Base-by-base conservation (phyloP, 1,284 basidiomycete species). In the Apiotrichum sp. region DNA sequence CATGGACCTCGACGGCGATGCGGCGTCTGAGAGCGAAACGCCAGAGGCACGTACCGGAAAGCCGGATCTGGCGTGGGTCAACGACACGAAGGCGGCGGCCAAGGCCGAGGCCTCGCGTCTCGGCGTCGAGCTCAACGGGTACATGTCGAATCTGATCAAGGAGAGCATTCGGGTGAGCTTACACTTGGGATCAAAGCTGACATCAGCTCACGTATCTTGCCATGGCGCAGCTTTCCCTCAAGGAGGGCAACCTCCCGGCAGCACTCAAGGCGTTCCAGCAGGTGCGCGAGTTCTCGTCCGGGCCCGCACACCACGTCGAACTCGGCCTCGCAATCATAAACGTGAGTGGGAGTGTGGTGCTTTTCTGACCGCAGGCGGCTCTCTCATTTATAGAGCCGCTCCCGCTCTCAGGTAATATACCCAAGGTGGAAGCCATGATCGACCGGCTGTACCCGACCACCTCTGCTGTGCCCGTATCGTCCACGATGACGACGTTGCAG, bases 111-210 rank as follows among this genome's bases (percentile, higher is more conserved):
- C 38, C 14, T 52, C 56, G n/a, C 63, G 62, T 43, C 59, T 73
- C 52, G 62, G 59, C 33, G 68, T 74, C 9, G 73, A 74, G 58
- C 60, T 73, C 32, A 67, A 63, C 47, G 70, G 70, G 8, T 74
- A 73, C 59, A 63, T 71, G 61, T 68, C 66, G 54, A 74, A 73
- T 54, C 62, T 74, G 32, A 73, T 73, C 65, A 73, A 71, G 50
- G 72, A 74, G 62, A 69, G 66, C 55, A 74, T 74, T 34, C 48
- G 72, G 33, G 72, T 74, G 58, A 62, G 72, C 61, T 6, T 1
- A 7, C 3, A n/a, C 3, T 4, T 13, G 6, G 46, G 10, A n/a
- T 41, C 40, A 22, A 13, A 7, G 33, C 55, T 60, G 36, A 55
- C 49, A 6, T n/a, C 55, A 73, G 73, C 65, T 74, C 50, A 72